These are phyloP conservation scores for Vanrija sp. DNA, from an alignment of 1,284 basidiomycete genomes.

Conservation along the genomic window DNA sequence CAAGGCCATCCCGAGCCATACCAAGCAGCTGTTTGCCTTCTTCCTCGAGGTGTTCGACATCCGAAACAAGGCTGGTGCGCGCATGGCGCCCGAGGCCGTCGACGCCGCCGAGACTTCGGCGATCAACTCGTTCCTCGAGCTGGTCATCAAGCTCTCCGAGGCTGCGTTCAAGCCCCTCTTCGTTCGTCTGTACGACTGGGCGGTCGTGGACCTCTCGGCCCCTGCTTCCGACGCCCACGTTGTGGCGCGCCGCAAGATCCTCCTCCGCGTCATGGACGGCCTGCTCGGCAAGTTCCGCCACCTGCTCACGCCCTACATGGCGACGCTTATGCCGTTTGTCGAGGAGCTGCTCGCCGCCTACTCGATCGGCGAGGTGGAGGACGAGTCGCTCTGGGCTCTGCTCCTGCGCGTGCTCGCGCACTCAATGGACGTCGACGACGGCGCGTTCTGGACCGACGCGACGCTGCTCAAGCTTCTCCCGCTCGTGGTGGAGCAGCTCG, in stretches of 20 bases:
- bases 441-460: constrained; percentile 84
- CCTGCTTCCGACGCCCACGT: constrained; percentile 28
- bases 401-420: constrained; percentile 64
- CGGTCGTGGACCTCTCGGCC: constrained; percentile 60
- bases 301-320: constrained; percentile 87
- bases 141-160: constrained; percentile 92
- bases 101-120: constrained; percentile 50
- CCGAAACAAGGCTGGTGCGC: constrained; percentile 44
- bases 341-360: constrained; percentile 62
- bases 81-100: constrained; percentile 37
- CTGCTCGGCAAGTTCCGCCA: constrained; percentile 82
- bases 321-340: constrained; percentile 67
- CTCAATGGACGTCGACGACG: constrained; percentile 74
- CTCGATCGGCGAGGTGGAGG: constrained; percentile 29
- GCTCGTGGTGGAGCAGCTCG: constrained; percentile 63
- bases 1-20: constrained; percentile 62
- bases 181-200: constrained; percentile 92
- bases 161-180: constrained; percentile 88
- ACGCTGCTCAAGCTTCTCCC: constrained; percentile 63
- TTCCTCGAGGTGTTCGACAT: constrained; percentile 77
- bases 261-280: constrained; percentile 67
- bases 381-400: constrained; percentile 60
- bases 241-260: constrained; percentile 57
- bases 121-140: constrained; percentile 73
- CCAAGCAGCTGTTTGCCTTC: constrained; percentile 72